Conservation (phyloP, 2,329 filamentous ascomycete species). For the Calonectria naviculata region DNA sequence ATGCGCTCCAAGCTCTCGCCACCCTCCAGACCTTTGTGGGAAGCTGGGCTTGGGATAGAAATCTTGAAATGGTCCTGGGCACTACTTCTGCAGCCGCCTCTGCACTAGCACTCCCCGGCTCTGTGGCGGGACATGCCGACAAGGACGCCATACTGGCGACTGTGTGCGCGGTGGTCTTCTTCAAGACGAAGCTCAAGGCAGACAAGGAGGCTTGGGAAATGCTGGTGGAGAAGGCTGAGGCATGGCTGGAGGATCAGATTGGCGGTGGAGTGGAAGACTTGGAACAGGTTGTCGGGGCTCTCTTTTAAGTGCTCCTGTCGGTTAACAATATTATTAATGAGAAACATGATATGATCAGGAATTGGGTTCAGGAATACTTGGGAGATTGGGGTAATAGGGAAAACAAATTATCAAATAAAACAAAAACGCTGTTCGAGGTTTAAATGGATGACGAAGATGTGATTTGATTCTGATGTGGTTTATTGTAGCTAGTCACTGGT, state of each 20-base stretch:
- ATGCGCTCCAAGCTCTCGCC: constrained; percentile 54
- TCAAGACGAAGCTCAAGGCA: constrained; percentile 56
- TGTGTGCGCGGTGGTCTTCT: constrained; percentile 41
- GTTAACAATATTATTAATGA: not conserved
- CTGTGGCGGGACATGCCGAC: not conserved
- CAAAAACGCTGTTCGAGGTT: too few species aligned
- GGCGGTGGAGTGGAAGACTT: constrained; percentile 27
- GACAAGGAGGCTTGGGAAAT: constrained; percentile 72
- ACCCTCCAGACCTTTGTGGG: constrained; percentile 58
- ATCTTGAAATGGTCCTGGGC: constrained; percentile 43
- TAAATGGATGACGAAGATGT: too few species aligned
- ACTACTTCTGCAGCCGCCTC: constrained; percentile 16
- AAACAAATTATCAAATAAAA: too few species aligned
- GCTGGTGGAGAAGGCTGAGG: constrained; percentile 68
- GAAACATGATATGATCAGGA: too few species aligned
- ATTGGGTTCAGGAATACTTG: not conserved
- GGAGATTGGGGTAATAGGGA: too few species aligned
- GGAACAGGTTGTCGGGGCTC: constrained; percentile 24
- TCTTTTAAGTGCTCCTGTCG: constrained; percentile 19
- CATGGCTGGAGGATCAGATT: constrained; percentile 54
- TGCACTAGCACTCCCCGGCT: constrained; percentile 16
- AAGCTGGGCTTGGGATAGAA: constrained; percentile 42
- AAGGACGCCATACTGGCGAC: constrained; percentile 40
- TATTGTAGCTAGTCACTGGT: too few species aligned
- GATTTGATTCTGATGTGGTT: too few species aligned